Evolutionary conservation across 176 grass and related monocot species (phyloP), one percentile per base, ranked within the genome.

Genomic region (Oryza officinalis): DNA sequence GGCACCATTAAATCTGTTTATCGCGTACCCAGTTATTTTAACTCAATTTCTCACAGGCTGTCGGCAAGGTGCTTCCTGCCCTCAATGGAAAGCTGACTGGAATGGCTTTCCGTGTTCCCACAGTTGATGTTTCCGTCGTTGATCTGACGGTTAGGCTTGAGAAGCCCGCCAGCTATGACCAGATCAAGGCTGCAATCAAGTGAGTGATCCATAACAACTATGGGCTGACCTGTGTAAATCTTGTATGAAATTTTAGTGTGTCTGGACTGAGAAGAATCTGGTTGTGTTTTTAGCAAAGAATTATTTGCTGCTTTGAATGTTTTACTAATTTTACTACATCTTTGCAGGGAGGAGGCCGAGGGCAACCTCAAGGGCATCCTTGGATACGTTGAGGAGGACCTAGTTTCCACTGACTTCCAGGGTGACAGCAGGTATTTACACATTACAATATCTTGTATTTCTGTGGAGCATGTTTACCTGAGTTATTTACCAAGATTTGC

Each of bases 341-440:
- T 43, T 69, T 37, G 3, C 82, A 98, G 95, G 90, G 89, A 92
- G n/a, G 95, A 91, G 82, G 84, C 95, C 9, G 92, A 98, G 82
- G 92, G 92, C 23, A 87, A 78, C 2, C 92, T 95, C 46, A 98
- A 98, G 80, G 95, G 95, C 69, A 95, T 95, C 79, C 65, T 98
- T 27, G 95, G 95, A 23, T 98, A 98, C 27, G 88, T 87, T 2
- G 95, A 98, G 1, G 95, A 98, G 32, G 95, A 98, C 85, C 90
- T 98, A 72, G 95, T 98, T 71, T 98, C 95, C 81, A 82, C 92
- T 2, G 95, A 98, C 85, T 98, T 98, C 40, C 22, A 94, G 80
- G 95, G 95, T 74, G 95, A 98, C 83, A 93, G 10, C 90, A 98
- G 95, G 95, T 94, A 81, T 65, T 47, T 67, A n/a, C 11, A 52